These are phyloP conservation scores for Dendryphion nanum DNA, from an alignment of 2,329 filamentous ascomycete species.

Conservation along the genomic window DNA sequence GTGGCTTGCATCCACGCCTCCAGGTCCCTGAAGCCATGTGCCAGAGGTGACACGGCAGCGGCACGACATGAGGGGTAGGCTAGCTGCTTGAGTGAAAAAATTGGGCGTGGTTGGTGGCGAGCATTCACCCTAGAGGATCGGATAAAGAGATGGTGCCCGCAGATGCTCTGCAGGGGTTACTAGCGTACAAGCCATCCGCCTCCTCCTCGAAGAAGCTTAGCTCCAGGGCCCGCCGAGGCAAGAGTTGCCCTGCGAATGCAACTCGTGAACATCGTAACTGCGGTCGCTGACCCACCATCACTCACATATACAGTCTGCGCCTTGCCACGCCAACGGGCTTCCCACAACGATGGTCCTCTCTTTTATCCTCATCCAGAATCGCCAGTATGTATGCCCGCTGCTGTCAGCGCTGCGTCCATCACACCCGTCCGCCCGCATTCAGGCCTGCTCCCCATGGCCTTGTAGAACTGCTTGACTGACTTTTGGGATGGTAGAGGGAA, in stretches of 20 bases:
- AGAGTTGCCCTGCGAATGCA: neutral
- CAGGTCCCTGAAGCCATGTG: conserved; percentile 7
- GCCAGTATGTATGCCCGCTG: conserved; percentile 59
- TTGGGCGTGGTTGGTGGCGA: too few relatives aligned
- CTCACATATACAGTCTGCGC: conserved; percentile 6
- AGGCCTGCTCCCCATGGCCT: too few relatives aligned
- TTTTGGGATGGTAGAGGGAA: conserved; percentile 69
- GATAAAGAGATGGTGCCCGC: conserved; percentile 7
- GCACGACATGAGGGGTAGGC: conserved; percentile 4
- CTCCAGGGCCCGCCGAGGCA: conserved; percentile 1
- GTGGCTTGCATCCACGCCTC: conserved; percentile 4
- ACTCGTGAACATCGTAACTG: conserved; percentile 6
- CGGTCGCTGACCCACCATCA: conserved; percentile 5
- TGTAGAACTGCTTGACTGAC: too few relatives aligned
- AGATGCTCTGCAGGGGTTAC: conserved; percentile 5
- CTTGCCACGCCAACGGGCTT: conserved; percentile 1
- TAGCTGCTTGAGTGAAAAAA: too few relatives aligned
- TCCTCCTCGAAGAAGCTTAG: conserved; percentile 2
- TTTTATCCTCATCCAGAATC: conserved; percentile 87
- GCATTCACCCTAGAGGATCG: conserved; percentile 5
- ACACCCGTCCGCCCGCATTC: too few relatives aligned
- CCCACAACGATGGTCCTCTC: conserved; percentile 62
- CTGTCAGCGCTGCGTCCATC: conserved; percentile 2
- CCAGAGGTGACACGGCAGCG: conserved; percentile 3
- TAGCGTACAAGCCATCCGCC: neutral